phyloP scores from a whole-genome alignment of 805 yeast genomes.

The Dipodascopsis tothii region DNA sequence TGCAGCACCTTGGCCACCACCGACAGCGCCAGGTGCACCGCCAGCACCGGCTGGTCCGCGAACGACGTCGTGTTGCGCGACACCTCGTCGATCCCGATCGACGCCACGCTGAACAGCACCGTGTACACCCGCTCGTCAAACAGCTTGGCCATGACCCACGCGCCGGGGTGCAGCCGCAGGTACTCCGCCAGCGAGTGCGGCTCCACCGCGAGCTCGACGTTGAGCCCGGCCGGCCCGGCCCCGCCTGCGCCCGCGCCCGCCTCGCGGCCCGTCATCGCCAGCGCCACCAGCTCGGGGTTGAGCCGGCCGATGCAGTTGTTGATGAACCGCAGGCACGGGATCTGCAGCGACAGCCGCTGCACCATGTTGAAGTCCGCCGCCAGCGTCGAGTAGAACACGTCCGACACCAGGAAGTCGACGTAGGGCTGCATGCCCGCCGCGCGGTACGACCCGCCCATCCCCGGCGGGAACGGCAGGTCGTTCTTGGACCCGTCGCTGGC shows the following conservation, averaged over 20 bases:
- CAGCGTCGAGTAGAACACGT: conserved; percentile 49
- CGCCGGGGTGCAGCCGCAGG: conserved; percentile 62
- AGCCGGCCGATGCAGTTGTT: conserved; percentile 43
- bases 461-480: conserved; percentile 51
- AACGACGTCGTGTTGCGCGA: conserved; percentile 32
- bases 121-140: conserved; percentile 53
- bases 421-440: conserved; percentile 70
- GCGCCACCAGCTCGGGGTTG: conserved; percentile 45
- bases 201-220: conserved; percentile 43
- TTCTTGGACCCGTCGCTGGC: conserved; percentile 22
- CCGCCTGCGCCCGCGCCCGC: conserved; percentile 25
- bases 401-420: conserved; percentile 60
- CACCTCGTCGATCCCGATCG: conserved; percentile 54
- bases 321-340: conserved; percentile 46
- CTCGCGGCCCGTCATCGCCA: conserved; percentile 41
- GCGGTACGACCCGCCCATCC: conserved; percentile 55
- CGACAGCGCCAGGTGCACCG: conserved; percentile 38
- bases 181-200: conserved; percentile 42
- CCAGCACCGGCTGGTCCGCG: conserved; percentile 10
- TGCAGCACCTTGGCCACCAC: conserved; percentile 43
- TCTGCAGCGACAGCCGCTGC: conserved; percentile 44
- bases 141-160: conserved; percentile 53
- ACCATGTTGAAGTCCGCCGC: conserved; percentile 34
- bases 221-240: conserved; percentile 28
- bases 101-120: conserved; percentile 49